Base-by-base conservation (phyloP, 805 yeast species). In the Metschnikowia gruessii region DNA sequence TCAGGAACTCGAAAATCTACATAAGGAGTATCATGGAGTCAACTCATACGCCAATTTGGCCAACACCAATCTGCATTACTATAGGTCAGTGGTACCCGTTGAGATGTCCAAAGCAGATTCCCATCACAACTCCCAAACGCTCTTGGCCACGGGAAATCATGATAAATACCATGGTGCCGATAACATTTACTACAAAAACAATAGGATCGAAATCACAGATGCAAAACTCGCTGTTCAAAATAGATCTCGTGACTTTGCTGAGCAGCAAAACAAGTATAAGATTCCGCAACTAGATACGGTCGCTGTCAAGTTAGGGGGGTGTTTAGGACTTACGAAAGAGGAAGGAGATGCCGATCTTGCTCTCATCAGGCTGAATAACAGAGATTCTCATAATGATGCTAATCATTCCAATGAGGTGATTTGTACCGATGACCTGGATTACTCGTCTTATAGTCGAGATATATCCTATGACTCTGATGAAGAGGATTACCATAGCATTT, bases 181-280 rank as follows among this genome's bases (percentile, higher is more conserved):
- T 37, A 63, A 63, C 41, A 45, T 40, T n/a, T 61, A 59, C 42
- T 30, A 51, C 37, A 60, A 58, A 31, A 65, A 61, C 40, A 67
- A 69, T 50, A 58, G 57, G 37, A 49, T 68, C 7, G 73, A 69
- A 47, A 46, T 65, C 26, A 63, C 74, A 11, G 59, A 61, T 45
- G 60, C 63, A 33, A 67, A 63, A 40, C 49, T 35, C 3, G 48
- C 31, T 3, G 50, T 40, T 8, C 48, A 51, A n/a, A 41, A 42
- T 2, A 10, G 42, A 11, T 19, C 32, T n/a, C 35, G 28, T 8
- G 22, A 26, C 7, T 55, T 51, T 31, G 33, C 33, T 12, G 42
- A 29, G 12, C 44, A 39, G 2, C 56, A 49, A 32, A 33, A 31
- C 22, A 41, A 37, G 3, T 45, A 53, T 29, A 37, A 42, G n/a